phyloP scores from a whole-genome alignment of 192 early-diverging fungal species.

The Linnemannia exigua region DNA sequence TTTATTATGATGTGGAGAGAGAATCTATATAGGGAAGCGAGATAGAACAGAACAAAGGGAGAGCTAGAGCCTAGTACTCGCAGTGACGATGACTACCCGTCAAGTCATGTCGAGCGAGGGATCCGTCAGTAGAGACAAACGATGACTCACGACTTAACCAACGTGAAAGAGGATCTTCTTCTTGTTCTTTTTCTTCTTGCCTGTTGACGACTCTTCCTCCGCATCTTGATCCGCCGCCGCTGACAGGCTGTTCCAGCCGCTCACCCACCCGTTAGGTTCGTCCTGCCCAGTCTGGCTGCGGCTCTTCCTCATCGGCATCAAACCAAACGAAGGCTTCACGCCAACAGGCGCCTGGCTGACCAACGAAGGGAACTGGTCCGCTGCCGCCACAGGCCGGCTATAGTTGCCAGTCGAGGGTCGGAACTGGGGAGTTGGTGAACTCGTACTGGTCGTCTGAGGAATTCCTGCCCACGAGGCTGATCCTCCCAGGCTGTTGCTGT shows the following conservation, averaged over 20 bases:
- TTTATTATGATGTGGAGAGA: too few relatives aligned
- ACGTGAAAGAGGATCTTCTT: constrained; percentile 79
- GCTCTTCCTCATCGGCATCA: constrained; percentile 35
- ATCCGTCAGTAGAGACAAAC: background rate
- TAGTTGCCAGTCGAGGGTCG: constrained; percentile 25
- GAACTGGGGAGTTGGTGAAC: constrained; percentile 32
- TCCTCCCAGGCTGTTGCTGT: background rate
- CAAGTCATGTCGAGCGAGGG: background rate
- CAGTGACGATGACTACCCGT: background rate
- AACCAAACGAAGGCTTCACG: constrained; percentile 49
- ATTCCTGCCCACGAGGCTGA: constrained; percentile 40
- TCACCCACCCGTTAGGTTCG: constrained; percentile 47
- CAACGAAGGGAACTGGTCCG: constrained; percentile 46
- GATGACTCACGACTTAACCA: constrained; percentile 57
- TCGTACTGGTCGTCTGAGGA: constrained; percentile 11
- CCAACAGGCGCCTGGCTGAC: constrained; percentile 29
- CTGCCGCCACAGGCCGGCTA: constrained; percentile 9
- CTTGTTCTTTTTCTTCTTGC: constrained; percentile 74
- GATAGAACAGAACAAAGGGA: background rate
- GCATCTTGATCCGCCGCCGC: constrained; percentile 32
- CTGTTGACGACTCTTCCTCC: constrained; percentile 52
- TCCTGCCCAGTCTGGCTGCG: constrained; percentile 32
- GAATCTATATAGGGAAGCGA: too few relatives aligned
- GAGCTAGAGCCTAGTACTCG: too few relatives aligned
- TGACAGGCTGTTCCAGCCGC: constrained; percentile 33